Evolutionary conservation across 108 stramenopile species (phyloP), one percentile per base, ranked within the genome.

Genomic region (Bacterosira constricta): DNA sequence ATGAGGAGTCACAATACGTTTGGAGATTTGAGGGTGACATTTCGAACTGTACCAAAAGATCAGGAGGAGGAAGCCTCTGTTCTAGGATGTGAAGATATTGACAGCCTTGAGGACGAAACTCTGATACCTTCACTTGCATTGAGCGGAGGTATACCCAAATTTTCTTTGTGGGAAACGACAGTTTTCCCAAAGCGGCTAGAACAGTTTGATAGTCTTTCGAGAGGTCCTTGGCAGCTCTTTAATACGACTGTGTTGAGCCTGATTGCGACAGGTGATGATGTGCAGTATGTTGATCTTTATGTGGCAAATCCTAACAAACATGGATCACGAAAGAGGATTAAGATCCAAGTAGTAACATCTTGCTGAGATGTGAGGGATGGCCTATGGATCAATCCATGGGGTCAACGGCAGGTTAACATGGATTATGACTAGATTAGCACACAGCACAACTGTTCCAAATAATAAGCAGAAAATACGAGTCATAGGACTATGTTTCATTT

Each of bases 1-100:
- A 70, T 70, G 69, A 39, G 18, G 9, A 70, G 69, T 60, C 58
- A 70, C n/a, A 36, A 47, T 15, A 39, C 59, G 20, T 70, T 70
- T 41, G 69, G 69, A 25, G 38, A 35, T 41, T 49, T 59, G 35
- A 20, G 20, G 11, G 69, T 70, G 13, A 51, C 58, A 3, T 70
- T 70, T 36, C 58, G 38, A 37, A 20, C 69, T 17, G 49, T 70
- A 30, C 18, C 69, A 39, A 60, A 46, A 41, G 17, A 35, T 25
- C 25, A 70, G 13, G 30, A 13, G 20, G 50, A 17, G 0, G 34
- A 18, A 18, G 12, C 15, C 17, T 18, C 55, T 4, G 23, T 31
- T 27, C 57, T 70, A 21, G 69, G 59, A 36, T 70, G 69, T 18
- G 32, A 36, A 37, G 69, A 70, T 30, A 34, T 70, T 51, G 32